Conservation (phyloP, 352 stramenopile genomes). For the Pythium myriotylum region DNA sequence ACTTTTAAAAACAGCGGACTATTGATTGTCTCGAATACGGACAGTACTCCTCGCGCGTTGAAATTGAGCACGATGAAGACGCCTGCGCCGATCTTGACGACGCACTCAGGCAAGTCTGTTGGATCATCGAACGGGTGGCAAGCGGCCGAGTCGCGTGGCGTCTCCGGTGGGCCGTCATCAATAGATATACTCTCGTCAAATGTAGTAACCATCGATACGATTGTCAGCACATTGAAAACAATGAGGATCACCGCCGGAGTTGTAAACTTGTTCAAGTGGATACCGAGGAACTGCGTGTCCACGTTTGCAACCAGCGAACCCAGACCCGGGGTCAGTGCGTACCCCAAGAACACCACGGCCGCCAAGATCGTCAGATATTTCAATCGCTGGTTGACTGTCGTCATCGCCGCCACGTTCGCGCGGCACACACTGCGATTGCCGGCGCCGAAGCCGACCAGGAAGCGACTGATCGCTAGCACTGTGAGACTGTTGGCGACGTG, state of each 20-base stretch:
- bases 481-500: slow-evolving; percentile 58
- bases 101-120: slow-evolving; percentile 47
- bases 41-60: slow-evolving; percentile 72
- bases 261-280: slow-evolving; percentile 74
- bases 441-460: slow-evolving; percentile 78
- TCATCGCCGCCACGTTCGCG: slow-evolving; percentile 67
- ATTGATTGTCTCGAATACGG: slow-evolving; percentile 78
- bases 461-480: slow-evolving; percentile 60
- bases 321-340: slow-evolving; percentile 55
- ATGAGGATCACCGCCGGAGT: slow-evolving; percentile 58
- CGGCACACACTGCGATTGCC: slow-evolving; percentile 47
- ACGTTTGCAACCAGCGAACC: slow-evolving; percentile 60
- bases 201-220: slow-evolving; percentile 55
- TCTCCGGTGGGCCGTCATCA: slow-evolving; percentile 53
- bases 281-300: slow-evolving; percentile 47
- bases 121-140: slow-evolving; percentile 42
- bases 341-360: slow-evolving; percentile 40
- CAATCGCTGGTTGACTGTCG: slow-evolving; percentile 64
- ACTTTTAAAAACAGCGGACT: slow-evolving; percentile 76
- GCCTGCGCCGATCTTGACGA: slow-evolving; percentile 10
- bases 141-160: slow-evolving; percentile 36
- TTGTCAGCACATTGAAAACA: slow-evolving; percentile 56
- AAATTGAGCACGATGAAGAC: slow-evolving; percentile 39
- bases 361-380: slow-evolving; percentile 71
- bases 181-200: slow-evolving; percentile 50